These are phyloP conservation scores for Capsicum pubescens DNA, from an alignment of 257 asterid genomes.

Conservation along the genomic window DNA sequence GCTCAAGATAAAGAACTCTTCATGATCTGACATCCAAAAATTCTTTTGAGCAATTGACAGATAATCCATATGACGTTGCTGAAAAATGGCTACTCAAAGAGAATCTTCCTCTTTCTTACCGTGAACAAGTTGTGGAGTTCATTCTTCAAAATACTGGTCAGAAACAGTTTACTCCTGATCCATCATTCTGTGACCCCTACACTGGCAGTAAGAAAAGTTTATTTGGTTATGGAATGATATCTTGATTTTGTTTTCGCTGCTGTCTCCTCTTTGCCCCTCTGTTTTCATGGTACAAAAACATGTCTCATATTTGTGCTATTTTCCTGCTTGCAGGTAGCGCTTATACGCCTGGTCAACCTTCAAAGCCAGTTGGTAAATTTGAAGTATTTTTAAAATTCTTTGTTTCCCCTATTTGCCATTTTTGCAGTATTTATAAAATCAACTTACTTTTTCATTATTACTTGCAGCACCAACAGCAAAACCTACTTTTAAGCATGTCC, in stretches of 20 bases:
- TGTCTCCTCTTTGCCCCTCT: constrained; percentile 3
- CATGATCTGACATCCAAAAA: neutral
- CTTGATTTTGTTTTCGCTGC: neutral
- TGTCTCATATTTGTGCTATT: neutral
- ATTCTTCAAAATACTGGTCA: constrained; percentile 87
- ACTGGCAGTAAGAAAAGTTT: constrained; percentile 79
- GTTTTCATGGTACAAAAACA: constrained; percentile 28
- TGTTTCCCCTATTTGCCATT: constrained; percentile 5
- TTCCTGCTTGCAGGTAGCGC: constrained; percentile 74
- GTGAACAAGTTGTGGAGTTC: constrained; percentile 93
- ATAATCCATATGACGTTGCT: constrained; percentile 88
- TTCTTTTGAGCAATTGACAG: constrained; percentile 51
- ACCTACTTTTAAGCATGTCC: constrained; percentile 91
- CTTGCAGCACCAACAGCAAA: constrained; percentile 54
- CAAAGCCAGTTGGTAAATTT: constrained; percentile 56
- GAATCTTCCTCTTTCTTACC: constrained; percentile 85
- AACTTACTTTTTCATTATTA: constrained; percentile 27
- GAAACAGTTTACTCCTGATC: constrained; percentile 72
- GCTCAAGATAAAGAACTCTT: no score
- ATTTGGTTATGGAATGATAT: constrained; percentile 12
- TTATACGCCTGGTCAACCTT: constrained; percentile 87
- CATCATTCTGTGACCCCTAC: constrained; percentile 84
- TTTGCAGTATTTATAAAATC: constrained; percentile 32
- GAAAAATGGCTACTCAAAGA: constrained; percentile 95
- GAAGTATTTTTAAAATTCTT: neutral